These are phyloP conservation scores for Chloranthus sessilifolius DNA, from an alignment of 164 flowering plant species.

Conservation along the genomic window DNA sequence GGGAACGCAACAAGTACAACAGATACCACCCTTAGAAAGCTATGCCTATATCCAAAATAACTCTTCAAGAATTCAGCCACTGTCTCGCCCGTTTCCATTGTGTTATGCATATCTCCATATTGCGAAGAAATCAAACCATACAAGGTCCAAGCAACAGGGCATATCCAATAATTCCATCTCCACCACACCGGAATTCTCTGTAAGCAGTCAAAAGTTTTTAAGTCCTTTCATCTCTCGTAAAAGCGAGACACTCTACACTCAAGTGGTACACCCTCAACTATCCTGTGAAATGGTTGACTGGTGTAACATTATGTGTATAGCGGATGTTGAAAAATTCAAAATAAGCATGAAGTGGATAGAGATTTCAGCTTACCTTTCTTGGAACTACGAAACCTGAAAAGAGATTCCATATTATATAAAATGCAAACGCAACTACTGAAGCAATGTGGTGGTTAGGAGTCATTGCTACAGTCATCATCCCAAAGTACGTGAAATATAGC, in stretches of 20 bases:
- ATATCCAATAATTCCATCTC: constrained; percentile 47
- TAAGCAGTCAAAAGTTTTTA: neutral
- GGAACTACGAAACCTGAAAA: constrained; percentile 28
- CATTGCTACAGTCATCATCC: constrained; percentile 16
- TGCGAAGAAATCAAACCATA: constrained; percentile 44
- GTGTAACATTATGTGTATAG: too few species aligned
- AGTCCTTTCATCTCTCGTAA: neutral
- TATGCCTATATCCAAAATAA: constrained; percentile 32
- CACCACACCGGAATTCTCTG: constrained; percentile 55
- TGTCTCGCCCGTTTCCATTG: constrained; percentile 9
- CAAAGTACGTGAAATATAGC: constrained; percentile 14
- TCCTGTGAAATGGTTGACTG: too few species aligned
- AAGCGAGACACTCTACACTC: neutral
- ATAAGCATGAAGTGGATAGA: neutral
- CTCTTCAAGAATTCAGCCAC: constrained; percentile 22
- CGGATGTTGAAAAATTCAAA: neutral
- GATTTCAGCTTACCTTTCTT: constrained; percentile 14
- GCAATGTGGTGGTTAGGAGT: constrained; percentile 17
- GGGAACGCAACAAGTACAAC: constrained; percentile 17
- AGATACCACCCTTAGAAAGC: constrained; percentile 28
- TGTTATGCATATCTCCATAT: constrained; percentile 29
- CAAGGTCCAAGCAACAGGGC: constrained; percentile 42
- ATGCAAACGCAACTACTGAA: constrained; percentile 18
- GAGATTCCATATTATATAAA: constrained; percentile 18
- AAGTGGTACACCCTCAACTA: too few species aligned